Evolutionary conservation across 2,329 filamentous ascomycete species (phyloP), one percentile per base, ranked within the genome.

Genomic region (Ophiostoma sp.): DNA sequence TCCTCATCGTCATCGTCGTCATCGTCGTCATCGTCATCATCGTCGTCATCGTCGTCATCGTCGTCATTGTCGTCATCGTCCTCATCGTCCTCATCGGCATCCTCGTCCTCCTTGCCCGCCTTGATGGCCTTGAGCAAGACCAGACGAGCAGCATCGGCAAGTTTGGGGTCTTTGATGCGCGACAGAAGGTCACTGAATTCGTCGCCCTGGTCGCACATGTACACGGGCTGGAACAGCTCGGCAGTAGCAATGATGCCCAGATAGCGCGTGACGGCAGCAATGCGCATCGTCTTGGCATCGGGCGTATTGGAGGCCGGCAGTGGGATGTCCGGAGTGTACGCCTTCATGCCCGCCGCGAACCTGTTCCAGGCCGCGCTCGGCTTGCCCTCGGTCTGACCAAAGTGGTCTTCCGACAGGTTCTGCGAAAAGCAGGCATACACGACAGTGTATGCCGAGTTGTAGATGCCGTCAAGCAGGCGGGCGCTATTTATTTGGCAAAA

Each of bases 201-300:
- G 17, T 60, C 15, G 20, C 67, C 67, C 10, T 57, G 23, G 7
- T 44, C 35, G 4, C 65, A 17, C 5, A 54, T 4, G 54, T 71
- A 71, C 11, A 68, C 68, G 10, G 70, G 70, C 62, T 71, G 70
- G 67, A 71, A 71, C 10, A 71, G 35, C 31, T 71, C 35, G 1
- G 17, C 2, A 4, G 7, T 54, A n/a, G 70, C 44, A 4, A 23
- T 23, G 4, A 62, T 5, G 17, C 35, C 70, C 2, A 71, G 67
- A 11, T 44, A 36, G 23, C 60, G 48, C 20, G 69, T 27, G 2
- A 71, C 67, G 35, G 70, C 67, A 17, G 39, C 70, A 4, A 41
- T 60, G 20, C 70, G 70, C 70, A 71, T 71, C 20, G 36, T 52
- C 70, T 71, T 71, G 23, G 70, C 70, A n/a, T 13, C 60, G 4